Percentiles rank a stretch among this genome's conserved stretches.
These are phyloP conservation scores for Boletus insuetus DNA, from an alignment of 768 basidiomycete genomes.

Conservation along the genomic window DNA sequence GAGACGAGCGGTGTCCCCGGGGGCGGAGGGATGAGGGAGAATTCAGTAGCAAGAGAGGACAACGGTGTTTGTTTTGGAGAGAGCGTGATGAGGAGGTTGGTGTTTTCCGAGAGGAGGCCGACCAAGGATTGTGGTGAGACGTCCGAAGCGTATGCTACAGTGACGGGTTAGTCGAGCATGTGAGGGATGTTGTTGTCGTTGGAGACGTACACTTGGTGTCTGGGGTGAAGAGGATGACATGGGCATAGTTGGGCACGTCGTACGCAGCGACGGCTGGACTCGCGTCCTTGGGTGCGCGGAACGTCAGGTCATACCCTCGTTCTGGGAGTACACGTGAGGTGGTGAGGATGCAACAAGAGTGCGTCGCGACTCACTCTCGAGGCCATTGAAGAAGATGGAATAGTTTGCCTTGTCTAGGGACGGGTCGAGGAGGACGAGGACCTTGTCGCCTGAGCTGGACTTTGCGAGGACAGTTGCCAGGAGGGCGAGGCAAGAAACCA, in stretches of 20 bases:
- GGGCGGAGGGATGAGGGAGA: constrained; percentile 85
- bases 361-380: constrained; percentile 55
- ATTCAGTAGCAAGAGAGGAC: constrained; percentile 81
- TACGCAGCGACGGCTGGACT: constrained; percentile 63
- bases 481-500: constrained; percentile 31
- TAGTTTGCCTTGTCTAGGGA: constrained; percentile 64
- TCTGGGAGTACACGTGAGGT: constrained; percentile 40
- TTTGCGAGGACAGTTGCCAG: constrained; percentile 40
- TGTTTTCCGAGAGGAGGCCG: constrained; percentile 59
- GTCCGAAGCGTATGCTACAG: constrained; percentile 64
- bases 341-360: not conserved
- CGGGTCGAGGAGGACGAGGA: constrained; percentile 83
- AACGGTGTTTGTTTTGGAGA: constrained; percentile 74
- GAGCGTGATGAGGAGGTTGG: constrained; percentile 83
- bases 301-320: constrained; percentile 82
- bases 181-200: too few species aligned
- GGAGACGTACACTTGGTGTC: constrained; percentile 69
- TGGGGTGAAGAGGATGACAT: constrained; percentile 85
- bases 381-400: constrained; percentile 76
- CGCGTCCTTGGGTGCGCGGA: constrained; percentile 78
- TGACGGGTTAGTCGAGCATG: not conserved
- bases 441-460: constrained; percentile 79
- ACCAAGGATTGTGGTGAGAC: constrained; percentile 81
- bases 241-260: constrained; percentile 73
- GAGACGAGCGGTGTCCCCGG: constrained; percentile 82